Evolutionary conservation across 805 yeast genomes (phyloP).

Genomic region (Nematodospora valgi): DNA sequence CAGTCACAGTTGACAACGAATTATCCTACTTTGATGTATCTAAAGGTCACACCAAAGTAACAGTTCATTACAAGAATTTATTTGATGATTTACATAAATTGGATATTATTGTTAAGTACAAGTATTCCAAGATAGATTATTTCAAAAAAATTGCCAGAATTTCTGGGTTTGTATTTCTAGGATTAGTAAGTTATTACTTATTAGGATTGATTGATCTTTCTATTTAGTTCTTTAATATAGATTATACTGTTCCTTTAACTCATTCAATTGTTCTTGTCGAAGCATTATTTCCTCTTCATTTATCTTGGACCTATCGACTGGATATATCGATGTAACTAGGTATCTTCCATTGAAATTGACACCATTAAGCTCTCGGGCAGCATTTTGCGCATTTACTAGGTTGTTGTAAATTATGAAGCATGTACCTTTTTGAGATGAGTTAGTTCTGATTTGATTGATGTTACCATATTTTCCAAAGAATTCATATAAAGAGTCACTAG

Average conservation of each 20-base stretch:
- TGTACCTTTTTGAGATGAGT: constrained; percentile 33
- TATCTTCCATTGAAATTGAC: constrained; percentile 58
- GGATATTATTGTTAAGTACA: constrained; percentile 60
- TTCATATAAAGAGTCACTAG: constrained; percentile 45
- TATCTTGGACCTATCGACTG: constrained; percentile 37
- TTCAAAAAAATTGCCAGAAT: constrained; percentile 65
- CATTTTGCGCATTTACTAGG: constrained; percentile 44
- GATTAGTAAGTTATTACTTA: constrained; percentile 52
- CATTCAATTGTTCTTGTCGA: constrained; percentile 25
- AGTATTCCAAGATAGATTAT: constrained; percentile 50
- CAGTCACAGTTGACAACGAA: constrained; percentile 30
- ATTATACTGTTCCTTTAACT: constrained; percentile 10
- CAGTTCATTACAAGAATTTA: constrained; percentile 56
- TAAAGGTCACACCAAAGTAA: constrained; percentile 74
- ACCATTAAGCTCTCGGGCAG: constrained; percentile 56
- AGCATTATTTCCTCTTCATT: constrained; percentile 20
- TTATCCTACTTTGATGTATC: constrained; percentile 69
- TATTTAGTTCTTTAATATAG: constrained; percentile 10
- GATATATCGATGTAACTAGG: constrained; percentile 48
- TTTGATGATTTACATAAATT: constrained; percentile 63
- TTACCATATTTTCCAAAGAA: constrained; percentile 55
- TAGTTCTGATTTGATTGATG: constrained; percentile 49
- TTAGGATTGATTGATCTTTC: constrained; percentile 35
- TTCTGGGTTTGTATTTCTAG: constrained; percentile 58
- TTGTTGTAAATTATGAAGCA: constrained; percentile 55